Percentiles rank a stretch among this genome's conserved stretches.
These are phyloP conservation scores for Rhododendron ovatum DNA, from an alignment of 148 eudicot species.

Conservation along the genomic window DNA sequence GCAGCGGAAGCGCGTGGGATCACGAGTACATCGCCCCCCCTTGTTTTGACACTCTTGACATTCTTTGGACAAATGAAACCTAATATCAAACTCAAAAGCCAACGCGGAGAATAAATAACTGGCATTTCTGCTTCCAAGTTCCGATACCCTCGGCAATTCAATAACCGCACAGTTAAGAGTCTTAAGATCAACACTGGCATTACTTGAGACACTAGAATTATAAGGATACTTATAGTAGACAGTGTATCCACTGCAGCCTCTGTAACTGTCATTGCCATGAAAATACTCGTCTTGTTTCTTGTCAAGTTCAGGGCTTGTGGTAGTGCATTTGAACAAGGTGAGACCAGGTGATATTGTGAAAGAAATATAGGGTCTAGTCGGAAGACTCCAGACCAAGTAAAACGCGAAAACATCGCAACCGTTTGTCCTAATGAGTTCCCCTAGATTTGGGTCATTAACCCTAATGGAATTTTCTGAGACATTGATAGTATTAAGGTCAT, in stretches of 20 bases:
- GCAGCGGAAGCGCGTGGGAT: not conserved
- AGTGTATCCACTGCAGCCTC: not conserved
- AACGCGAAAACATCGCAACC: not conserved
- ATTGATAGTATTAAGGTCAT: not conserved
- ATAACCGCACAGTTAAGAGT: not conserved
- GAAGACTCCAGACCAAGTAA: constrained; percentile 4
- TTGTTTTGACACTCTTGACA: not conserved
- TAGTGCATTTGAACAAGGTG: constrained; percentile 29
- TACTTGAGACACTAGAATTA: not conserved
- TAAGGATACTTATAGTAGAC: not conserved
- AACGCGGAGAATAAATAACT: not conserved
- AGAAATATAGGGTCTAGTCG: not conserved
- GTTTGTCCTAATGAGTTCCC: not conserved
- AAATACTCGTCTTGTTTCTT: not conserved
- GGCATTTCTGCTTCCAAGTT: not conserved
- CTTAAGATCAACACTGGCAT: not conserved
- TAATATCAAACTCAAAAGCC: not conserved
- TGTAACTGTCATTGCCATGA: not conserved
- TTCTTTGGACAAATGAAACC: not conserved
- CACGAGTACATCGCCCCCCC: not conserved
- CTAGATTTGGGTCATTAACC: not conserved
- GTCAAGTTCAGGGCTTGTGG: not conserved
- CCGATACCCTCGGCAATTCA: not conserved
- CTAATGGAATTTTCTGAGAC: not conserved
- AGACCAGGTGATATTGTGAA: not conserved